Evolutionary conservation across 1,139 yeast species (phyloP).

Genomic region (Neolecta irregularis): DNA sequence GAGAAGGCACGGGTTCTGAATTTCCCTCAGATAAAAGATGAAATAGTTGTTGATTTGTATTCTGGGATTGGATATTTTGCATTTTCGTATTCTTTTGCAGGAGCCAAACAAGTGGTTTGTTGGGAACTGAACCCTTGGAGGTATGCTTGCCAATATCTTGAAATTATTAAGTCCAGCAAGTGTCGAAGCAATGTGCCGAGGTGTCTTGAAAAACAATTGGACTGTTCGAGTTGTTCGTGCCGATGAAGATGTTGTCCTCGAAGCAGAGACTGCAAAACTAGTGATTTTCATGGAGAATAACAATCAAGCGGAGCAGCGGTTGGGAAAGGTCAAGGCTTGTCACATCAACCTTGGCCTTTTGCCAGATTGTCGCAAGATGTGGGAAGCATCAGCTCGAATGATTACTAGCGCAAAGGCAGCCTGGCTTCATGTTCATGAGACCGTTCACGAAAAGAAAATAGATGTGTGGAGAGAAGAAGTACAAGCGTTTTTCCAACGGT

Average conservation of each 20-base stretch:
- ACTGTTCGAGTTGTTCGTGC: conserved; percentile 25
- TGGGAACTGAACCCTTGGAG: conserved; percentile 87
- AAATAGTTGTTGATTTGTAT: conserved; percentile 51
- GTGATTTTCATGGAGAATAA: conserved; percentile 51
- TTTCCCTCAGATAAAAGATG: conserved; percentile 26
- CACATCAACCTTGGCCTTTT: conserved; percentile 68
- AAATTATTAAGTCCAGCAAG: no score
- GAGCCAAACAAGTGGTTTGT: conserved; percentile 42
- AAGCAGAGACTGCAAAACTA: conserved; percentile 20
- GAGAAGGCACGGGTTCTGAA: conserved; percentile 56
- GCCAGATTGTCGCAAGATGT: conserved; percentile 51
- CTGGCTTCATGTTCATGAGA: conserved; percentile 60
- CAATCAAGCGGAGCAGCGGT: conserved; percentile 26
- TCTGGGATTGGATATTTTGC: conserved; percentile 83
- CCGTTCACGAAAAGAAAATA: conserved; percentile 37
- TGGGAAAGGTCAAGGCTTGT: conserved; percentile 17
- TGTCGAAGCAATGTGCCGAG: conserved; percentile 49
- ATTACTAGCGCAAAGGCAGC: conserved; percentile 9
- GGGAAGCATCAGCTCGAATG: conserved; percentile 33
- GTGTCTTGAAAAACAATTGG: conserved; percentile 35
- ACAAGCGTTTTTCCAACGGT: conserved; percentile 11
- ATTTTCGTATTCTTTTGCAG: conserved; percentile 44
- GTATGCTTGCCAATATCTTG: no score
- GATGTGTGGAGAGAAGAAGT: conserved; percentile 22
- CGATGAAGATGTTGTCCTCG: conserved; percentile 20